Evolutionary conservation across 805 yeast species (phyloP), one percentile per base, ranked within the genome.

Genomic region (Saccharomycopsis selenospora): DNA sequence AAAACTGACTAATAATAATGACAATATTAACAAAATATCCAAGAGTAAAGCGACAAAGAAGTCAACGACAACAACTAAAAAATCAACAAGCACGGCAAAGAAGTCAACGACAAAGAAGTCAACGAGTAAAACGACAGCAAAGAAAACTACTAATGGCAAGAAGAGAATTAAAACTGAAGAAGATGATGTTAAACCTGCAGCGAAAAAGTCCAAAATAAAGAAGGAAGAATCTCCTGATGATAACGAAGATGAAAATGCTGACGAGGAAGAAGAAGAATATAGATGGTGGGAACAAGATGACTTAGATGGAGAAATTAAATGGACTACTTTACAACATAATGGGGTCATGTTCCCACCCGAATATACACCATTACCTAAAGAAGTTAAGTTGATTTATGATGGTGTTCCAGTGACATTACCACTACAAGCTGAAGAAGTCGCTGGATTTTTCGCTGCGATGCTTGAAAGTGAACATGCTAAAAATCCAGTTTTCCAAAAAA

Each of bases 331-430:
- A 46, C 87, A 78, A 54, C 99, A 91, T 62, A 80, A 76, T 55
- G 99, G 99, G 58, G 96, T 91, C 10, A 67, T 90, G 27, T 91
- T 91, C 59, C 97, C 99, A 2, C 97, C 98, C 0, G 83, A 79
- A 2, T 91, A 91, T 63, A 90, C 83, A 60, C 89, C 93, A 2
- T 67, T 91, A 40, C 98, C 98, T 0, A 67, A 76, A 3, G 74
- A 77, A 58, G 85, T 90, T 36, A 86, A 84, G 60, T 57, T 91
- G 46, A 73, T 77, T 50, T 90, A 91, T 59, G 83, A 84, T 56
- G 87, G 86, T 0, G 72, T 76, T 55, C 85, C 93, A 0, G 90
- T 90, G 0, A 70, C 69, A 25, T 70, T 91, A 50, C 91, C 96
- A 1, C 66, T 69, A 1, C 85, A 73, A 48, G 97, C 96, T 2